Evolutionary conservation across 2,329 filamentous ascomycete species (phyloP), one percentile per base, ranked within the genome.

Genomic region (Xylariaceae sp.): DNA sequence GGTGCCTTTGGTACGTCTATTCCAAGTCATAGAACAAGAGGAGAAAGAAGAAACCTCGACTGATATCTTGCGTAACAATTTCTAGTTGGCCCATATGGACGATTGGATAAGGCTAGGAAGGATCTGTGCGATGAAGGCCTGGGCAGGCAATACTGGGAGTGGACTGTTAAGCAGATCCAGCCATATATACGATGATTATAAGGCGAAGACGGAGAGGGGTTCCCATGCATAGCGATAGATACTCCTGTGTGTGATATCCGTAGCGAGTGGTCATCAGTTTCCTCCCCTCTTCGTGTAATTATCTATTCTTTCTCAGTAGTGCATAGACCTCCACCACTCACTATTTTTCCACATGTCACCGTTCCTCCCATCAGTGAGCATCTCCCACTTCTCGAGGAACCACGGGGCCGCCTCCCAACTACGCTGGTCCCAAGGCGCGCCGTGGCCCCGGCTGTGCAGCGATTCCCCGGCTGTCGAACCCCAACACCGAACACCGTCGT

Each of bases 71-170:
- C 3, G n/a, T 11, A 3, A 21, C 11, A 21, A 4, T 4, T 4
- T 21, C 3, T 46, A 72, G 70, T 82, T 14, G 69, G 78, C n/a
- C 79, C 81, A 0, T 83, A 77, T 73, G 81, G 81, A 54, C 65
- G 71, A 23, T 64, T 71, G 47, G 50, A 44, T 28, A 53, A 67
- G 8, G 65, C 74, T 12, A 64, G 73, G 23, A 59, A 67, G 12
- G 75, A 77, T 54, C 41, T 76, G 12, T 65, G 70, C 61, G 19
- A 66, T 65, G 3, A 73, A 69, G 60, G 50, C 64, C 1, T 62
- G 66, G 39, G 66, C 60, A 23, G 72, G 39, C 64, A 71, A 44
- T 78, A 80, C 53, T 80, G 76, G 76, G 73, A 76, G 3, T 81
- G 77, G 77, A 71, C 66, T 31, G 77, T 79, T 48, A 70, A 75